Evolutionary conservation across 2,329 filamentous ascomycete genomes (phyloP).

Genomic region (Monilinia fructigena): DNA sequence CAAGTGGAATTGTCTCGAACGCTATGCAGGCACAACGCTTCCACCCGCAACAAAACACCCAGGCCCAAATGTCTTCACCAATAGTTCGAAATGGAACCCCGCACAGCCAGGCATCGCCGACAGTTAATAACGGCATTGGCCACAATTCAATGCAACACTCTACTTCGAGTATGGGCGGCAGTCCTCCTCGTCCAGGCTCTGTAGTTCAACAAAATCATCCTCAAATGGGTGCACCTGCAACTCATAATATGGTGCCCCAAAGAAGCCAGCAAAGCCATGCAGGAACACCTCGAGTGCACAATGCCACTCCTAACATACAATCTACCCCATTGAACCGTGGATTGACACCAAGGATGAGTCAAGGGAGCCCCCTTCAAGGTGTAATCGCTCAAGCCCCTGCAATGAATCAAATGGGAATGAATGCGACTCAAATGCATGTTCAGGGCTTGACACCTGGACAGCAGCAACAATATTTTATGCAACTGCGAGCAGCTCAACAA

Average conservation of each 20-base stretch:
- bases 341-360: constrained; percentile 60
- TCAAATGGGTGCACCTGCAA: constrained; percentile 58
- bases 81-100: constrained; percentile 62
- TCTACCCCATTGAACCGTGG: constrained; percentile 57
- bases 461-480: constrained; percentile 34
- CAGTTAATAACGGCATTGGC: constrained; percentile 48
- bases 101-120: constrained; percentile 63
- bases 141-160: constrained; percentile 61
- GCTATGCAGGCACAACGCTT: constrained; percentile 42
- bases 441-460: constrained; percentile 25
- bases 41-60: constrained; percentile 52
- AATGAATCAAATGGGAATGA: constrained; percentile 55
- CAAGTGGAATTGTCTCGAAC: constrained; percentile 45
- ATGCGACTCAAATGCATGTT: constrained; percentile 37
- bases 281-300: constrained; percentile 61
- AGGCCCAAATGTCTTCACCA: constrained; percentile 67
- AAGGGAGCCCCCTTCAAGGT: constrained; percentile 60
- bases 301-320: constrained; percentile 62
- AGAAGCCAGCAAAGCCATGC: constrained; percentile 67
- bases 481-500: constrained; percentile 33
- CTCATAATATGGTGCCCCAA: constrained; percentile 61
- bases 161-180: constrained; percentile 66
- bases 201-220: constrained; percentile 57
- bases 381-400: constrained; percentile 59
- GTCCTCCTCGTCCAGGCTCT: constrained; percentile 65